Evolutionary conservation across 345 rosid species (phyloP), one percentile per base, ranked within the genome.

Genomic region (Bruguiera parviflora): DNA sequence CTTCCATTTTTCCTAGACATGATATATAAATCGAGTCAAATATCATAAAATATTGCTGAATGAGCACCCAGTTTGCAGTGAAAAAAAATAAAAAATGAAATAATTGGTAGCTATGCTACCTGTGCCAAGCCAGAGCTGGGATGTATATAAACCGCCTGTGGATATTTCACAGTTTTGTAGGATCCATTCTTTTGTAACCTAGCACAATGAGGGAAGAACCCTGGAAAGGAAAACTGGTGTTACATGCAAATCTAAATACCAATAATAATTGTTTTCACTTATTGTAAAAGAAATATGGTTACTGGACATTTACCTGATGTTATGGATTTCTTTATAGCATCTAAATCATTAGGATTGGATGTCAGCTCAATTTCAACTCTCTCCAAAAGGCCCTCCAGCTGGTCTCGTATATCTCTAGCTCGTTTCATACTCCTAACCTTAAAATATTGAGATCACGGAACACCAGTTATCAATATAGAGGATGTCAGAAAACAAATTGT

Each of bases 401-500:
- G 99, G 73, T 95, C 98, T 57, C 99, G 81, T 29, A 95, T 80
- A 70, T 95, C 97, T 80, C 97, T 86, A 29, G 99, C 99, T 70
- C 97, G 89, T 74, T 95, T 95, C 96, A 95, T 95, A 76, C 99
- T 95, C 84, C 97, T 82, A 33, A 95, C 99, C 99, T 95, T 73
- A 58, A 74, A 72, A 49, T 19, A 76, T 46, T 52, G 27, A 71
- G 19, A 79, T 28, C 18, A 56, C 4, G 28, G 31, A 56, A 56
- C 25, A 27, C 2, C 13, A 63, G 8, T 31, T 39, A 43, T 25
- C 8, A 63, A 46, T 25, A 55, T 75, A 32, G 29, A 68, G 27
- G 25, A 62, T 15, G 46, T 28, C 5, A 49, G 60, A 72, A 72
- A 5, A 32, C 22, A 21, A 6, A 57, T 56, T n/a, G 21, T 43